Evolutionary conservation across 129 eudicot genomes (phyloP), one percentile per base, ranked within the genome.

Genomic region (Tagetes erecta): DNA sequence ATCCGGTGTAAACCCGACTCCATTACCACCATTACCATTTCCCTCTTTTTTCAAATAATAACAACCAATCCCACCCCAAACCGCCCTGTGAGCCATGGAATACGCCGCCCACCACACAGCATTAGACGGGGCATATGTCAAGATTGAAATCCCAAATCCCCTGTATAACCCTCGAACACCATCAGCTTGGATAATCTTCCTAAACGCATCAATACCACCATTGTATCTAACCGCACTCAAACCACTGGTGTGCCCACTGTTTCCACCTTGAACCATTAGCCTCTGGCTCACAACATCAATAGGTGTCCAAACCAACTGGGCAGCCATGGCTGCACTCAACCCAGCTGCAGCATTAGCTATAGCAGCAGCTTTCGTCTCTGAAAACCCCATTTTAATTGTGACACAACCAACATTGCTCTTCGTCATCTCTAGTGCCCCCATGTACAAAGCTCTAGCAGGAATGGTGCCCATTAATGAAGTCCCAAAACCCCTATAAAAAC

Each of bases 61-160:
- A 59, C 82, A 73, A 12, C 92, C 92, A 35, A 92, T 12, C 20
- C 84, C 83, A 11, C 87, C 82, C 96, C 96, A 87, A 39, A 92
- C 85, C 60, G 74, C 70, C 52, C 94, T 70, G 56, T 87, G 84
- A 0, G 88, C 89, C 13, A 76, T 57, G 35, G 94, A 89, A 50
- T 92, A 92, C 12, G 91, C 86, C 5, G 89, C 96, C 97, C 97
- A 92, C 97, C 97, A 92, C 14, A 85, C 87, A 1, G 97, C 97
- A 73, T 89, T 92, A 0, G 97, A 92, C 27, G 97, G 97, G 1
- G 97, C 97, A 37, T 92, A 92, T 2, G 97, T 89, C 67, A 92
- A 67, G 9, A 83, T 87, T 3, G 97, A 92, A 6, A 92, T 83
- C 72, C 97, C 97, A 71, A 92, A 89, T 4, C 97, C 97, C 41